phyloP scores from a whole-genome alignment of 2,329 filamentous ascomycete species.

The Raffaelea arxii region DNA sequence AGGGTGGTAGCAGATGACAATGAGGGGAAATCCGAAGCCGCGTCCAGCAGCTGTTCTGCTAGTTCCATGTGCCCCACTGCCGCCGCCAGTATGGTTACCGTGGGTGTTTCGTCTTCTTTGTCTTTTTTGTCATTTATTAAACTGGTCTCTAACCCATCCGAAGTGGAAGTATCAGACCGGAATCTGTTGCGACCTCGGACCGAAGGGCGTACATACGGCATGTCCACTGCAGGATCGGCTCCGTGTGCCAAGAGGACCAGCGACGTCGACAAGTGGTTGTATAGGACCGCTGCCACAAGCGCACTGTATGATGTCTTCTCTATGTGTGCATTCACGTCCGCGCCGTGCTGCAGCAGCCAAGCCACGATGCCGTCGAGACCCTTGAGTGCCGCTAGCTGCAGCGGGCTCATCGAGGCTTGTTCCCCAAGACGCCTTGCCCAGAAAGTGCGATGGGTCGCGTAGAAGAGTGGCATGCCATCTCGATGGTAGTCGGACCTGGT shows the following conservation, averaged over 20 bases:
- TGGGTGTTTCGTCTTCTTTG: no score
- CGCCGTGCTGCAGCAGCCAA: slow-evolving; percentile 2
- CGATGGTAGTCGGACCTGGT: no score
- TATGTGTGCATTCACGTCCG: slow-evolving; percentile 1
- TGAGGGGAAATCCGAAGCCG: no score
- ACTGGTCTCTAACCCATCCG: neutral
- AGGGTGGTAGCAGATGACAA: neutral
- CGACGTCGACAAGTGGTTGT: neutral
- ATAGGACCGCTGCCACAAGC: neutral
- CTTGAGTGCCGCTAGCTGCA: slow-evolving; percentile 6
- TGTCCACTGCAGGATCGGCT: neutral
- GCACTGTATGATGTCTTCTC: neutral
- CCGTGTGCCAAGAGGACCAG: neutral
- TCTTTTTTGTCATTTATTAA: no score
- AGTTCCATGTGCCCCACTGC: neutral
- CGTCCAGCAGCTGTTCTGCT: slow-evolving; percentile 1
- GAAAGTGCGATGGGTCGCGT: neutral
- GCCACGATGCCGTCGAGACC: slow-evolving; percentile 2
- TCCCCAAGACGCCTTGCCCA: neutral
- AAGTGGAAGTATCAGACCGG: neutral
- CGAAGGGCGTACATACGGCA: neutral
- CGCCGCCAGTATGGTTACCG: slow-evolving; percentile 1
- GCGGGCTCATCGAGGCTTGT: neutral
- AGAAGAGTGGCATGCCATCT: no score
- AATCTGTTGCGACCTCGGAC: neutral